These are phyloP conservation scores for Lupinus albus DNA, from an alignment of 306 rosid species.

Conservation along the genomic window DNA sequence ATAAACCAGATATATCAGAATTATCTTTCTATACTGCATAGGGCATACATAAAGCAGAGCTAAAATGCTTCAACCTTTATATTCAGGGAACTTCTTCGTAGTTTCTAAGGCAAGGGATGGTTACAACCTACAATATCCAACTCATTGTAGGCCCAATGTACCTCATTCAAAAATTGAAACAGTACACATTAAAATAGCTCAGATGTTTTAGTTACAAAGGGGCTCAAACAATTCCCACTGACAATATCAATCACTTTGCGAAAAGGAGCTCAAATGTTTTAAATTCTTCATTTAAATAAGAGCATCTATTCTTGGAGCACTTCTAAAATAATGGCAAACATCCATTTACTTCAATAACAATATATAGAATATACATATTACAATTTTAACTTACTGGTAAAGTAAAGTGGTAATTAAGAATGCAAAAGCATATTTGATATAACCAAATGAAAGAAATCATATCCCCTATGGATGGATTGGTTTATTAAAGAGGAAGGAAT, in stretches of 20 bases:
- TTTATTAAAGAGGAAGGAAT: neutral
- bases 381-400: neutral
- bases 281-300: neutral
- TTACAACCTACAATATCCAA: neutral
- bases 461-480: neutral
- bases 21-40: neutral
- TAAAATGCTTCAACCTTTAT: neutral
- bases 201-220: neutral
- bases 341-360: neutral
- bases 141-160: slow-evolving; percentile 2
- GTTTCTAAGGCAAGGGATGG: slow-evolving; percentile 1
- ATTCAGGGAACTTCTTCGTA: neutral
- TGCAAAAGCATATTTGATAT: neutral
- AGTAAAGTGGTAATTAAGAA: neutral
- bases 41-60: neutral
- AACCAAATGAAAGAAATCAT: neutral
- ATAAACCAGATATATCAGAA: neutral
- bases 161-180: neutral
- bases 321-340: neutral
- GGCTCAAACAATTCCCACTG: neutral
- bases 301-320: neutral
- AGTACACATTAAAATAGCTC: neutral
- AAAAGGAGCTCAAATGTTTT: neutral
- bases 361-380: too few relatives aligned
- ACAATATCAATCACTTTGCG: neutral